These are phyloP conservation scores for Petrea volubilis DNA, from an alignment of 257 asterid genomes.

Conservation along the genomic window DNA sequence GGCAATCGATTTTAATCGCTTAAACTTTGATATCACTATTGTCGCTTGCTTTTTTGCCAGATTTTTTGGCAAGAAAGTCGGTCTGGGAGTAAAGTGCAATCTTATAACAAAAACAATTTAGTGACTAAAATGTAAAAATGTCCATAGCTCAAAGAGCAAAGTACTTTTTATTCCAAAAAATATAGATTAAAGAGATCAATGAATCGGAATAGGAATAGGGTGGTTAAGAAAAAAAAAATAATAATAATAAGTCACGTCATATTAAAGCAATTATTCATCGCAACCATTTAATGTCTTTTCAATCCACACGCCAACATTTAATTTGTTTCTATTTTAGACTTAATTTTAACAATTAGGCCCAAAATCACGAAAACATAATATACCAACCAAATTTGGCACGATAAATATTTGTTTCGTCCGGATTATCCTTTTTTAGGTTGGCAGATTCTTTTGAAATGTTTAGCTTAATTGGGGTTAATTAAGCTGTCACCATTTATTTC, in stretches of 20 bases:
- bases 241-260: background rate
- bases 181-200: too few relatives aligned
- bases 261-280: background rate
- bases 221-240: too few relatives aligned
- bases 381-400: constrained; percentile 1
- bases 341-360: background rate
- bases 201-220: too few relatives aligned
- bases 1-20: too few relatives aligned
- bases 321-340: background rate
- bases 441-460: background rate
- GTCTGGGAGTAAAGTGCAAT: too few relatives aligned
- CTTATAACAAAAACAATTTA: too few relatives aligned
- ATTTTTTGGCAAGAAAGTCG: too few relatives aligned
- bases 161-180: too few relatives aligned
- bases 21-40: too few relatives aligned
- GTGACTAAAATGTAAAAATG: too few relatives aligned
- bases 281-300: background rate
- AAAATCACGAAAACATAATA: background rate
- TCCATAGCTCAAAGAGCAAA: too few relatives aligned
- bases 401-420: background rate
- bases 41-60: too few relatives aligned
- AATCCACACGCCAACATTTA: background rate
- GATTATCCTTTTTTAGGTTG: background rate
- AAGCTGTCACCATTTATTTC: background rate
- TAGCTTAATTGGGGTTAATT: background rate